Evolutionary conservation across 345 rosid genomes (phyloP).

Genomic region (Litchi chinensis): DNA sequence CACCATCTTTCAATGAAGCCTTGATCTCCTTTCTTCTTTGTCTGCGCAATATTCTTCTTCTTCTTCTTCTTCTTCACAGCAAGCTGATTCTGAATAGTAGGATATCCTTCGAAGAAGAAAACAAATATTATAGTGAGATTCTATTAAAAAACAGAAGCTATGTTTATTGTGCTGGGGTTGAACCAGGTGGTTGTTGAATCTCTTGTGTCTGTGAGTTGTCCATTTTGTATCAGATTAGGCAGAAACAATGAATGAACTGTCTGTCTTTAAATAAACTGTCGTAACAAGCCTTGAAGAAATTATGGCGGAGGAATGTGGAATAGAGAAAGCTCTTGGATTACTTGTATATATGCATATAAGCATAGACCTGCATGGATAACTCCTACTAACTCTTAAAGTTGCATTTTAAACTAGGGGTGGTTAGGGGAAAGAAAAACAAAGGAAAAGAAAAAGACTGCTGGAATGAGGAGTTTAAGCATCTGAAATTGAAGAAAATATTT

Average conservation of each 20-base stretch:
- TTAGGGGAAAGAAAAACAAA: background rate
- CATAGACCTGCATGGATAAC: background rate
- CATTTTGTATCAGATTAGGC: conserved; percentile 25
- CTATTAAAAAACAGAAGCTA: background rate
- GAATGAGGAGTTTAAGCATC: conserved; percentile 2
- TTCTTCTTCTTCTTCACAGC: conserved; percentile 25
- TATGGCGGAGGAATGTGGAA: conserved; percentile 12
- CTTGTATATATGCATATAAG: conserved; percentile 3
- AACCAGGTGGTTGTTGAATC: conserved; percentile 36
- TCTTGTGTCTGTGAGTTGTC: conserved; percentile 17
- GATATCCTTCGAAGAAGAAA: conserved; percentile 37
- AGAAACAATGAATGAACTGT: background rate
- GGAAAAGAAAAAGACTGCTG: background rate
- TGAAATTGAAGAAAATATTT: background rate
- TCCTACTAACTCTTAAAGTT: background rate
- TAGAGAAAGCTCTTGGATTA: background rate
- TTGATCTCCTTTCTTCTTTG: conserved; percentile 57
- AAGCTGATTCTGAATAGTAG: conserved; percentile 39
- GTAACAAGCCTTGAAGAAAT: background rate
- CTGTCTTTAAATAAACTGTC: background rate
- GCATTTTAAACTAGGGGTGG: conserved; percentile 7
- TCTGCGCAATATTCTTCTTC: conserved; percentile 34
- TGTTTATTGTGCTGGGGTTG: background rate
- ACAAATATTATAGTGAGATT: conserved; percentile 17
- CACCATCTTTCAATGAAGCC: conserved; percentile 71